Evolutionary conservation across 805 yeast species (phyloP), one percentile per base, ranked within the genome.

Genomic region (Monosporozyma aquatica): DNA sequence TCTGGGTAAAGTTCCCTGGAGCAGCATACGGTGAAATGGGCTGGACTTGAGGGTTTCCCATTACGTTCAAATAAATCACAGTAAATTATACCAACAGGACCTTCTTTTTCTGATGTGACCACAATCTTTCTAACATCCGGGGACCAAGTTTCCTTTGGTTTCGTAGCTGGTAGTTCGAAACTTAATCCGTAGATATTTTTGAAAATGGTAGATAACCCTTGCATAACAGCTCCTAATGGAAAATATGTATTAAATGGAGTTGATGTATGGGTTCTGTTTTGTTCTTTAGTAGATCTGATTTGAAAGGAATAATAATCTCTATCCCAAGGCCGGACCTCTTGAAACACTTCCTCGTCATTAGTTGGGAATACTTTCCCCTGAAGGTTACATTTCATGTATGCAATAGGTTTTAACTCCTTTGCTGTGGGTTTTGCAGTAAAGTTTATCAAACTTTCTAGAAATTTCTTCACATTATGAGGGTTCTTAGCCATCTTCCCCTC

Each of bases 21-120:
- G 55, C 97, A 92, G 47, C 92, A 87, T 6, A 92, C 85, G 0
- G 97, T 92, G 64, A 86, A 92, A 64, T 92, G 98, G 0, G 97
- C 95, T 1, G 98, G 97, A 45, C 82, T 78, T 1, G 86, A 79
- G 1, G 83, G 76, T 60, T 84, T 84, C 11, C 82, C 81, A 7
- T 69, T 71, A 42, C 95, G 71, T 48, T 82, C 81, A 68, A 90
- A 85, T 41, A 92, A 69, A 59, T 92, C 98, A 51, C 94, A 75
- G 58, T 92, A 92, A 21, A 92, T 76, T 38, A 82, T 75, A 2
- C 97, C 98, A 33, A 84, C 71, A 22, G 79, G 57, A 0, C 79
- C 82, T 14, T 75, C 73, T 1, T 65, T 63, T 28, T 79, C 80
- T 46, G 85, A 80, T 29, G 76, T 73, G 6, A 86, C 95, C 48